These are phyloP conservation scores for Turnera subulata DNA, from an alignment of 345 rosid genomes.

Conservation along the genomic window DNA sequence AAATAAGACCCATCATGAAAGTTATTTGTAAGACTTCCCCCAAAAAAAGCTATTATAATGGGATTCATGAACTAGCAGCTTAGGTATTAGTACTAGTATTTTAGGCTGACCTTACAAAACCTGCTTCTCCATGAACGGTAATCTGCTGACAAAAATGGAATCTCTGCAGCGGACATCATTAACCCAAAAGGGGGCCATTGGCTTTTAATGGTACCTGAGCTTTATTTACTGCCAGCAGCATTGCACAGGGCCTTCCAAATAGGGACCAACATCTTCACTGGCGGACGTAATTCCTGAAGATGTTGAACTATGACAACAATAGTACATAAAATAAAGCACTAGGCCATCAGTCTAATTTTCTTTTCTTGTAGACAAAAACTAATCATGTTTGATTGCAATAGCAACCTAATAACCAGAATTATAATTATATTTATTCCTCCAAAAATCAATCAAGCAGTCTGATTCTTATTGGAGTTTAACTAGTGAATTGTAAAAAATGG, in stretches of 20 bases:
- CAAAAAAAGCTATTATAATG: too few relatives aligned
- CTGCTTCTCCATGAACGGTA: neutral
- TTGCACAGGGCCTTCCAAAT: constrained; percentile 78
- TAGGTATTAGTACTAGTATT: too few relatives aligned
- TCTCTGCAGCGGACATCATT: neutral
- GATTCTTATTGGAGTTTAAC: neutral
- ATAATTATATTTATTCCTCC: neutral
- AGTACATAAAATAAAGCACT: neutral
- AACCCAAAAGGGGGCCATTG: neutral
- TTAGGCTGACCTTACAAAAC: neutral
- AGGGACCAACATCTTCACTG: constrained; percentile 71
- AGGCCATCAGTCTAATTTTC: neutral
- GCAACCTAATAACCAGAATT: neutral
- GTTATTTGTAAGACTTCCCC: too few relatives aligned
- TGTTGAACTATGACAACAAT: neutral
- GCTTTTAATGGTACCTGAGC: neutral
- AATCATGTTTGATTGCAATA: neutral
- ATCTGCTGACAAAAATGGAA: neutral
- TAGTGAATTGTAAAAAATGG: neutral
- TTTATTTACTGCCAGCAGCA: constrained; percentile 17
- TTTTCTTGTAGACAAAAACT: too few relatives aligned
- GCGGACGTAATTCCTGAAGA: constrained; percentile 62
- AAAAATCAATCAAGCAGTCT: neutral
- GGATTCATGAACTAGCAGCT: too few relatives aligned
- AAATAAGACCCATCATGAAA: too few relatives aligned